phyloP scores from a whole-genome alignment of 1,284 basidiomycete species.

The Moesziomyces sp. region DNA sequence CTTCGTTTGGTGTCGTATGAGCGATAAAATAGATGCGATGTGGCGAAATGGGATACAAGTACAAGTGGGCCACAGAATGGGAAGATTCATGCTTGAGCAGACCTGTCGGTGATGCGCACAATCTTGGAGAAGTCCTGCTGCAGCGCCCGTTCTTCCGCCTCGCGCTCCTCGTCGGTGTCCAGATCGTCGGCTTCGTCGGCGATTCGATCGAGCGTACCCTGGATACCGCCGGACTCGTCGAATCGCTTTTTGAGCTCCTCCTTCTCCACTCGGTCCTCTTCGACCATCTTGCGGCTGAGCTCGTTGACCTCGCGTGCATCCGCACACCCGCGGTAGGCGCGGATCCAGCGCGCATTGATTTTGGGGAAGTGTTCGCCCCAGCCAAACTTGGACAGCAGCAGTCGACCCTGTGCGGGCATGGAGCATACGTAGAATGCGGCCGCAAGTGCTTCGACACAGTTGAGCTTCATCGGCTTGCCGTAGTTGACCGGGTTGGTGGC shows the following conservation, averaged over 20 bases:
- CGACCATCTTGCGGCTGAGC: slow-evolving; percentile 50
- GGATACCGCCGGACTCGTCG: slow-evolving; percentile 42
- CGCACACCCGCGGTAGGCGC: slow-evolving; percentile 46
- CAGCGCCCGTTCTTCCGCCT: slow-evolving; percentile 33
- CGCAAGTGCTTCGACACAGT: slow-evolving; percentile 65
- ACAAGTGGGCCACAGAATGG: neutral
- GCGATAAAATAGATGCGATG: no score
- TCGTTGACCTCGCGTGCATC: slow-evolving; percentile 44
- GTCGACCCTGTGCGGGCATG: slow-evolving; percentile 49
- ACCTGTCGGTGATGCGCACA: slow-evolving; percentile 45
- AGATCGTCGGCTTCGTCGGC: slow-evolving; percentile 31
- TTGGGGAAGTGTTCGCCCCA: slow-evolving; percentile 62
- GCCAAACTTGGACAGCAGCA: slow-evolving; percentile 60
- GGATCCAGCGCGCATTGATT: slow-evolving; percentile 55
- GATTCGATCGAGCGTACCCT: slow-evolving; percentile 44
- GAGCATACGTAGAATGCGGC: slow-evolving; percentile 60
- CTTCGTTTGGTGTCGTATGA: no score
- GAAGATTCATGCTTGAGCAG: slow-evolving; percentile 4
- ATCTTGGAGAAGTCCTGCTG: slow-evolving; percentile 51
- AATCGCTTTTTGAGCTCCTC: slow-evolving; percentile 42
- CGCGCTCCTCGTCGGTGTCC: slow-evolving; percentile 26
- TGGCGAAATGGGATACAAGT: no score
- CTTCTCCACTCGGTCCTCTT: slow-evolving; percentile 48
- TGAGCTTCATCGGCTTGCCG: slow-evolving; percentile 65
- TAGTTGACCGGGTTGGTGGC: slow-evolving; percentile 67